Percentiles rank a stretch among this genome's conserved stretches.
Conservation (phyloP, 2,329 filamentous ascomycete species). For the Pseudogymnoascus sp. region DNA sequence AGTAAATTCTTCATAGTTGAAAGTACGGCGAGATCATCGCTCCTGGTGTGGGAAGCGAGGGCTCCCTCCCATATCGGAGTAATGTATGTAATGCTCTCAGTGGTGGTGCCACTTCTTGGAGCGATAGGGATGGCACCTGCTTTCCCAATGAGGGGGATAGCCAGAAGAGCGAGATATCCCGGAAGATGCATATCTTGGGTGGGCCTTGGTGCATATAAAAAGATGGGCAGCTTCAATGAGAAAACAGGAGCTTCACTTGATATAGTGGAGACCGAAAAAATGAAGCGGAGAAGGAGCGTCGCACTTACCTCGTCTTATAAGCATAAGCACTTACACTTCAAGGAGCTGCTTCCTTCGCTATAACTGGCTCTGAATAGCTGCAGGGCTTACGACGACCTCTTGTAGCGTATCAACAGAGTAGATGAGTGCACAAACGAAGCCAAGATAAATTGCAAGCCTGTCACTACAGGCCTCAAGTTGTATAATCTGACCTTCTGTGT, state of each 20-base stretch:
- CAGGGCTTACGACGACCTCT: neutral
- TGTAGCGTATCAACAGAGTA: neutral
- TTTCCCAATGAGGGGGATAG: neutral
- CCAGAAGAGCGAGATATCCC: neutral
- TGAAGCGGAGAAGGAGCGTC: neutral
- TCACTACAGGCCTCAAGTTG: neutral
- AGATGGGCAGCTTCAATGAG: neutral
- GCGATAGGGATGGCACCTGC: neutral
- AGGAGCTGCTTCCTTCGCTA: neutral
- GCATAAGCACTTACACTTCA: neutral
- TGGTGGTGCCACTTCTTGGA: constrained; percentile 10
- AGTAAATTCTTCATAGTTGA: constrained; percentile 11
- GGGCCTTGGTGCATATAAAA: neutral
- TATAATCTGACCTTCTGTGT: neutral
- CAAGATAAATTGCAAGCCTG: neutral
- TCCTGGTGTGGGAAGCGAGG: constrained; percentile 10
- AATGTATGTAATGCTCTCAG: constrained; percentile 12
- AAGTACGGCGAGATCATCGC: constrained; percentile 12
- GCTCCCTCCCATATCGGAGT: constrained; percentile 16
- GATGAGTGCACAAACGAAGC: neutral
- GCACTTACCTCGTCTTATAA: neutral
- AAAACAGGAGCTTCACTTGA: neutral
- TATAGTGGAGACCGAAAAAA: neutral
- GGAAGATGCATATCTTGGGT: neutral
- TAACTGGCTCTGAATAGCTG: neutral